Evolutionary conservation across 2,329 filamentous ascomycete genomes (phyloP), one percentile per base, ranked within the genome.

Genomic region (Fusarium protoensiforme): DNA sequence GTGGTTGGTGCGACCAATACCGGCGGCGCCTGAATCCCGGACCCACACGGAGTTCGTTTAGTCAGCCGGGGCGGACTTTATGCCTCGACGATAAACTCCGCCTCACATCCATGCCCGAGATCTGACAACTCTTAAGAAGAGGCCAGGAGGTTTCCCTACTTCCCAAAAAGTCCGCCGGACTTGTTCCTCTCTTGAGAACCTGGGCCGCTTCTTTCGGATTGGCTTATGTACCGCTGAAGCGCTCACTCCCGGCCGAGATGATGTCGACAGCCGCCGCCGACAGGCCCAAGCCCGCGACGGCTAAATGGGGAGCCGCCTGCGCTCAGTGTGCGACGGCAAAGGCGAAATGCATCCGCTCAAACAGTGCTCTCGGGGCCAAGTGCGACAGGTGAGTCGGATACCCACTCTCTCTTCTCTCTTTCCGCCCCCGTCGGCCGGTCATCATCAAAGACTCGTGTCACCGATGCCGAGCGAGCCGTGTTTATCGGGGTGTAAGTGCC

Each of bases 251-350:
- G 60, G 54, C 36, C 46, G 67, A 51, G 41, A 69, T 64, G 59
- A 73, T 74, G 57, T 75, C 68, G 9, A 74, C 36, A 24, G 24
- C 64, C 48, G n/a, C 53, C 7, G 73, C 53, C 6, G 73, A 75
- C 31, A 67, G 79, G 58, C 78, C 74, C 24, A 82, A 81, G 73
- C 76, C 80, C 33, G 76, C 82, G 18, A 81, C 81, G 66, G 82
- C 82, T 33, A 83, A 82, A 85, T 88, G 86, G 86, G 86, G 86
- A 18, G 85, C 85, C 5, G 86, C 86, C 1, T 88, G 86, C 58
- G 80, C 84, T 7, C 80, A 85, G 1, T 88, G 86, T 71, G 85
- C 86, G 8, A 80, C 82, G 14, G 85, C 86, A 35, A 88, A 88
- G 72, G 85, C 86, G 9, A 87, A 87, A 69, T 88, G 86, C 68